Evolutionary conservation across 2,329 filamentous ascomycete genomes (phyloP).

Genomic region (Ophiostoma himal-ulmi): DNA sequence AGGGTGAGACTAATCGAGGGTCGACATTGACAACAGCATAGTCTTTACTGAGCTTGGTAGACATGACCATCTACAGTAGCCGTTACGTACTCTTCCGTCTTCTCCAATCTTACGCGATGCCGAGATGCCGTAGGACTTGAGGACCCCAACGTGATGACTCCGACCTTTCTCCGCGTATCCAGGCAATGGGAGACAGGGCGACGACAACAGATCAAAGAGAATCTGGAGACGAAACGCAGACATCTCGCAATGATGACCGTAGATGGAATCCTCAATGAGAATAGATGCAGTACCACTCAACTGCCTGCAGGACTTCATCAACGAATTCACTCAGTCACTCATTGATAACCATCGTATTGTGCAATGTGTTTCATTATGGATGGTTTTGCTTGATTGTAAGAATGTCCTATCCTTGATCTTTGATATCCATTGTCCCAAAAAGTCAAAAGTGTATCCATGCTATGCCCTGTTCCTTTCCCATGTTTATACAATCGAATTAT

Average conservation of each 20-base stretch:
- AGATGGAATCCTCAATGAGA: background rate
- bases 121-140: background rate
- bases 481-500: background rate
- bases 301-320: background rate
- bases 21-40: too few species aligned
- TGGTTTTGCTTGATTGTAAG: background rate
- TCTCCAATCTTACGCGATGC: background rate
- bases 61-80: background rate
- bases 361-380: background rate
- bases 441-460: conserved; percentile 5
- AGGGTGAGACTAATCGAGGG: too few species aligned
- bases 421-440: conserved; percentile 7
- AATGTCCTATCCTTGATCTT: background rate
- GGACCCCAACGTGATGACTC: background rate
- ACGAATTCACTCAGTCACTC: background rate
- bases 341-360: background rate
- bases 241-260: background rate
- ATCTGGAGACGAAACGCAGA: background rate
- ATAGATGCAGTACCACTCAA: too few species aligned
- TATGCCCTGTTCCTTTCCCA: conserved; percentile 4
- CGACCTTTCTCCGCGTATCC: background rate
- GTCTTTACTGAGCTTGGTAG: background rate
- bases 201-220: background rate
- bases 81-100: background rate
- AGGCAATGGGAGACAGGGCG: background rate